These are phyloP conservation scores for Mortierella sp. DNA, from an alignment of 371 early-diverging fungal genomes.

Conservation along the genomic window DNA sequence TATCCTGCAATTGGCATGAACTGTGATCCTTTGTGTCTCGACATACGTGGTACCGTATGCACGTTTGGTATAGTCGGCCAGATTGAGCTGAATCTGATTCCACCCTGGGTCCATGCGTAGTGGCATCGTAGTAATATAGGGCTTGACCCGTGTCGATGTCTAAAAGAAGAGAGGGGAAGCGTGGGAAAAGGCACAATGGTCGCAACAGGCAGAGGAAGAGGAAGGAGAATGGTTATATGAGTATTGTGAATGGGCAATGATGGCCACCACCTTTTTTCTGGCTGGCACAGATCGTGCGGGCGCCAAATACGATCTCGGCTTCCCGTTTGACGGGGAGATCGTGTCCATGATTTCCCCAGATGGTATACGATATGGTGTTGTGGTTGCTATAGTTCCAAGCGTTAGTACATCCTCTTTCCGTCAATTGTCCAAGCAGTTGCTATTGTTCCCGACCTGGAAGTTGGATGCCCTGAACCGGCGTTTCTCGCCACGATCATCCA, in stretches of 20 bases:
- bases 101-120: constrained; percentile 95
- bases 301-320: too few relatives aligned
- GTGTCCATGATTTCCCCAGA: too few relatives aligned
- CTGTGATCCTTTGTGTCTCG: constrained; percentile 87
- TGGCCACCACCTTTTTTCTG: too few relatives aligned
- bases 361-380: too few relatives aligned
- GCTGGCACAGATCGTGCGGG: too few relatives aligned
- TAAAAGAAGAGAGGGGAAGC: constrained; percentile 37
- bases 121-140: constrained; percentile 92
- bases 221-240: not conserved
- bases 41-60: constrained; percentile 91
- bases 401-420: not conserved
- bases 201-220: not conserved
- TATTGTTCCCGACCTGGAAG: constrained; percentile 75
- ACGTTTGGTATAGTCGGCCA: constrained; percentile 86
- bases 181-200: constrained; percentile 1
- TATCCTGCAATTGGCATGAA: constrained; percentile 93
- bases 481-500: constrained; percentile 84
- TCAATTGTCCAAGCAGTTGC: not conserved
- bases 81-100: constrained; percentile 93
- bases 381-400: too few relatives aligned
- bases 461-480: constrained; percentile 91
- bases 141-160: constrained; percentile 83
- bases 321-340: too few relatives aligned
- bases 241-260: too few relatives aligned